Percentiles rank a stretch among this genome's conserved stretches.
Evolutionary conservation across 2,329 filamentous ascomycete species (phyloP).

Genomic region (Cryphonectria radicalis): DNA sequence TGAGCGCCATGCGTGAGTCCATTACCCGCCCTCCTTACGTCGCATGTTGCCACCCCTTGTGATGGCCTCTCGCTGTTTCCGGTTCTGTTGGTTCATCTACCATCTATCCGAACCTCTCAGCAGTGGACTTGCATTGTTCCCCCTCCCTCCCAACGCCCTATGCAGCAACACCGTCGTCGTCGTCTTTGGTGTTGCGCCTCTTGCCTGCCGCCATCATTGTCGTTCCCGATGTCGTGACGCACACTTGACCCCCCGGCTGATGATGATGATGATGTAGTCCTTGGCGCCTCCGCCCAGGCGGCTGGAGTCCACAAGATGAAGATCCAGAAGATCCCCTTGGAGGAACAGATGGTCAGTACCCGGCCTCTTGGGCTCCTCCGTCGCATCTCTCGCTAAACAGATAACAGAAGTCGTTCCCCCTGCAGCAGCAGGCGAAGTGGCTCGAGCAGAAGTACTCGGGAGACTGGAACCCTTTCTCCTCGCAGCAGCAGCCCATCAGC

Average conservation of each 20-base stretch:
- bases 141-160: neutral
- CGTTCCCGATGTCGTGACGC: constrained; percentile 67
- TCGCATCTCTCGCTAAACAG: constrained; percentile 22
- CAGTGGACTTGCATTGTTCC: neutral
- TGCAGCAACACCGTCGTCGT: neutral
- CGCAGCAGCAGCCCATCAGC: constrained; percentile 24
- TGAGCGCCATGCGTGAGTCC: constrained; percentile 55
- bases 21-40: constrained; percentile 8
- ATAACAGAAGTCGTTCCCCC: constrained; percentile 71
- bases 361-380: neutral
- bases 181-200: neutral
- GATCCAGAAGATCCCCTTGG: constrained; percentile 92
- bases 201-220: neutral
- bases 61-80: constrained; percentile 7
- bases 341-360: constrained; percentile 83
- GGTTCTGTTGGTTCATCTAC: neutral
- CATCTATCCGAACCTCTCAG: neutral
- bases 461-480: constrained; percentile 28
- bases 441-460: constrained; percentile 98
- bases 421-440: constrained; percentile 79
- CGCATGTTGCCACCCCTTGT: constrained; percentile 17
- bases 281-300: constrained; percentile 67
- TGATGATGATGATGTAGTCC: constrained; percentile 24
- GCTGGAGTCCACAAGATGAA: constrained; percentile 95
- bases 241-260: constrained; percentile 20